Conservation (phyloP, 2,329 filamentous ascomycete species). For the Myriosclerotinia curreyana region DNA sequence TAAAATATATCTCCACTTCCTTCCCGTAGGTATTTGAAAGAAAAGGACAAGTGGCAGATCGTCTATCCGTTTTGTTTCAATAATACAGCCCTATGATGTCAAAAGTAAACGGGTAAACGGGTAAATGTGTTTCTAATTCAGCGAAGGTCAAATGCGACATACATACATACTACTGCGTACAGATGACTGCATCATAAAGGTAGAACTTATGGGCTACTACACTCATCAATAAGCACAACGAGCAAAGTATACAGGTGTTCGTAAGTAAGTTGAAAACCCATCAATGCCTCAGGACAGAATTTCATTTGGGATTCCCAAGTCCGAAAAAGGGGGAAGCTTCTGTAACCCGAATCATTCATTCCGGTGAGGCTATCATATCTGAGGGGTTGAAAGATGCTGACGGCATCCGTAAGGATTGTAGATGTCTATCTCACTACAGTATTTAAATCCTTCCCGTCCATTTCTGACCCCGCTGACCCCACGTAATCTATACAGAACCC, state of each 20-base stretch:
- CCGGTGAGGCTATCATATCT: neutral
- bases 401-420: neutral
- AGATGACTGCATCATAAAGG: neutral
- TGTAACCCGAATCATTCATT: neutral
- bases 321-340: neutral
- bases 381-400: neutral
- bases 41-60: neutral
- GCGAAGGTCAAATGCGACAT: neutral
- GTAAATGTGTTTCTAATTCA: neutral
- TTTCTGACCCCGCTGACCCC: neutral
- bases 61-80: neutral
- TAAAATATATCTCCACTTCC: conserved; percentile 8
- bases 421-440: neutral
- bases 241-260: too few relatives aligned
- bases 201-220: neutral
- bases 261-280: neutral
- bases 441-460: neutral
- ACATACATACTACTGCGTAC: too few relatives aligned
- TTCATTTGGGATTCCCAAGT: neutral
- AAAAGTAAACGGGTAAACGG: neutral
- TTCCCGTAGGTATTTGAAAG: too few relatives aligned
- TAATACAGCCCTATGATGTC: neutral
- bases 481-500: neutral
- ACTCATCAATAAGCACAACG: neutral
- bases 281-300: neutral